Percentiles rank a stretch among this genome's conserved stretches.
Evolutionary conservation across 2,329 filamentous ascomycete genomes (phyloP).

Genomic region (Aspergillus pseudotamarii): DNA sequence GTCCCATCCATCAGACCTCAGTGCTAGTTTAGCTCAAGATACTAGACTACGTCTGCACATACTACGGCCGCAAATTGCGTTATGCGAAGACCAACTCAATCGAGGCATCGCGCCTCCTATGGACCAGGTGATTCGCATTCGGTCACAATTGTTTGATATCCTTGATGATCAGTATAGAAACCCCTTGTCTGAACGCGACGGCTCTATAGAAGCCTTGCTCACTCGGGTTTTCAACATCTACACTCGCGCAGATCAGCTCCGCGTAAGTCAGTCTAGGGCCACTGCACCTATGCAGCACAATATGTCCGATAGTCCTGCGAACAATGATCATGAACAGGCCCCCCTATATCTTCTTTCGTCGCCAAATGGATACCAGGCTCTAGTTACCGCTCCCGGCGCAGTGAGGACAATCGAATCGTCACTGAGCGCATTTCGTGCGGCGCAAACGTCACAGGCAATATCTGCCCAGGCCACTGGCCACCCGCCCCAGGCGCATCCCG

Average conservation of each 20-base stretch:
- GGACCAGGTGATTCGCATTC: constrained; percentile 32
- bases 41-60: constrained; percentile 20
- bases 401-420: constrained; percentile 23
- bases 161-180: constrained; percentile 36
- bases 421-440: constrained; percentile 17
- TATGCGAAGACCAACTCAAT: constrained; percentile 33
- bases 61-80: constrained; percentile 27
- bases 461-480: constrained; percentile 6
- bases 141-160: constrained; percentile 34
- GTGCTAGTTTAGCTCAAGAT: constrained; percentile 13
- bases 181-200: constrained; percentile 25
- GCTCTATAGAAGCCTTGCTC: constrained; percentile 32
- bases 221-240: constrained; percentile 34
- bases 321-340: constrained; percentile 7
- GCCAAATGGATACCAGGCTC: constrained; percentile 48
- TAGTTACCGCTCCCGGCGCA: constrained; percentile 45
- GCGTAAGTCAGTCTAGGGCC: constrained; percentile 23
- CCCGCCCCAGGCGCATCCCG: constrained; percentile 12
- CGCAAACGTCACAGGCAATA: constrained; percentile 11
- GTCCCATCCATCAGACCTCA: not conserved
- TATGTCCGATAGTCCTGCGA: constrained; percentile 1
- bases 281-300: not conserved
- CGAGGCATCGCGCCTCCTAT: constrained; percentile 31
- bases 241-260: constrained; percentile 35
- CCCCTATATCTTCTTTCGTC: constrained; percentile 49